Percentiles rank a stretch among this genome's conserved stretches.
phyloP scores from a whole-genome alignment of 1,139 yeast species.

The Zygosaccharomyces sapae region DNA sequence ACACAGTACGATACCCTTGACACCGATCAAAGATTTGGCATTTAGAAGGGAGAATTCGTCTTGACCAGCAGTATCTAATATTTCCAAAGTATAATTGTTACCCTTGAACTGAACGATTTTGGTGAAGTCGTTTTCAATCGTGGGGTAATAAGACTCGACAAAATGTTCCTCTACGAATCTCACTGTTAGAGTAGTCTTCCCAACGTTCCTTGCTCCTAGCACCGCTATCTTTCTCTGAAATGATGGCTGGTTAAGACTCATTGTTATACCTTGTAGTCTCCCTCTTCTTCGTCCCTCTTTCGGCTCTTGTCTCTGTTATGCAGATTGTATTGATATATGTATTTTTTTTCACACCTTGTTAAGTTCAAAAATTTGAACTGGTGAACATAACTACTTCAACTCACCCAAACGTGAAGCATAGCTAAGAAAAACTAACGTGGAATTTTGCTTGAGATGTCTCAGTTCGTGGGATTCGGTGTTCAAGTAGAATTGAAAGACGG shows the following conservation, averaged over 20 bases:
- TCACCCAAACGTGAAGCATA: background rate
- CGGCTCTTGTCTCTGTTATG: background rate
- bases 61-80: constrained; percentile 92
- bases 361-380: background rate
- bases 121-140: constrained; percentile 85
- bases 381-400: background rate
- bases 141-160: constrained; percentile 86
- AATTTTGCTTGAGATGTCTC: constrained; percentile 22
- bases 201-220: constrained; percentile 87
- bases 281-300: background rate
- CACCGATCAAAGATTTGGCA: constrained; percentile 77
- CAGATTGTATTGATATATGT: background rate
- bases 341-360: background rate
- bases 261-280: background rate
- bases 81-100: constrained; percentile 77
- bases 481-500: constrained; percentile 37
- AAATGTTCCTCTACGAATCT: constrained; percentile 86
- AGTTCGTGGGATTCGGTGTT: constrained; percentile 35
- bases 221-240: constrained; percentile 68
- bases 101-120: constrained; percentile 67
- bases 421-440: background rate
- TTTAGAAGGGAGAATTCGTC: constrained; percentile 84
- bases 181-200: constrained; percentile 82
- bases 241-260: constrained; percentile 1
- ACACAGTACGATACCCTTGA: constrained; percentile 79